Base-by-base conservation (phyloP, 2,329 filamentous ascomycete species). In the Fusarium verticillioides region DNA sequence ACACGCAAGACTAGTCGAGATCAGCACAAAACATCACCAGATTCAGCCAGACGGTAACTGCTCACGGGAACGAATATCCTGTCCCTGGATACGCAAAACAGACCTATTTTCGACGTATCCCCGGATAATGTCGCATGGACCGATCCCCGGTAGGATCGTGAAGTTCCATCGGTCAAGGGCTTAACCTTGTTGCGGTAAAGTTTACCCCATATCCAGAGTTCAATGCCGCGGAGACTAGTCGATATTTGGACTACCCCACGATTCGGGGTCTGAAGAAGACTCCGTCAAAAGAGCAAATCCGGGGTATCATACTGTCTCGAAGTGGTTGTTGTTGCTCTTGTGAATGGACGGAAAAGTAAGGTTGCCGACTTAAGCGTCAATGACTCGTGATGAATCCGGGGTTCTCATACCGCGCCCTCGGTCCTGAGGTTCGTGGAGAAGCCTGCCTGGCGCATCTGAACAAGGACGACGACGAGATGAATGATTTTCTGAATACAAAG, bases 201-300 rank as follows among this genome's bases (percentile, higher is more conserved):
- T 40, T 21, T 21, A 46, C 61, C 61, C 21, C 62, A 47, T 63
- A 3, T n/a, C 28, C 21, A 26, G 11, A n/a, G 4, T 4, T 18
- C 18, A 21, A 66, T 32, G 7, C 64, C 64, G 43, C 64, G 52
- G 52, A 66, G 52, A 60, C 64, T 67, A 66, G 62, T 66, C 64
- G 10, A 60, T 15, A 66, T 60, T 36, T 34, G 28, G 44, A 34
- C 19, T 36, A 52, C 62, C 62, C 64, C 62, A 59, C 39, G 37
- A 50, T n/a, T 47, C 62, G 46, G 52, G 5, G 6, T 23, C 18
- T 37, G 23, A 46, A 42, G 5, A 52, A 52, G 39, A n/a, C 19
- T 23, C 53, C 53, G 63, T 28, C 23, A 32, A 8, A 36, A 21
- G 9, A 21, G 12, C 32, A 32, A 13, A 42, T 28, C 47, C 18